A percentile compares a stretch with the other conserved stretches of the same genome.
These are phyloP conservation scores for Candida sithepensis DNA, from an alignment of 805 yeast genomes.

Conservation along the genomic window DNA sequence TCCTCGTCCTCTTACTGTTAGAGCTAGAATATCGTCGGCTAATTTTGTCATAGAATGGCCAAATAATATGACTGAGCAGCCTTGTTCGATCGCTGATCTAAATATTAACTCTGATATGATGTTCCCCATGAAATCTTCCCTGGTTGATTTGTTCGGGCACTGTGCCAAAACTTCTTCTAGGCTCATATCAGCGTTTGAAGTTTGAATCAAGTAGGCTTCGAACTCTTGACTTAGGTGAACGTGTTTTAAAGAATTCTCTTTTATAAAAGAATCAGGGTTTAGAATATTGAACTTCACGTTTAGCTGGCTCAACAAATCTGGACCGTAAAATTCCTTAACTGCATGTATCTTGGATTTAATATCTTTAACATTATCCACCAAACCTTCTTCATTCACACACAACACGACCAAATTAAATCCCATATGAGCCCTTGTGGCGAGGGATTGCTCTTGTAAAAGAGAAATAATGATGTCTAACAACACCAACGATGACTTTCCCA, in stretches of 20 bases:
- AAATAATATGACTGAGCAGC: slow-evolving; percentile 57
- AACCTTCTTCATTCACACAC: slow-evolving; percentile 39
- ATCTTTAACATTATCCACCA: slow-evolving; percentile 12
- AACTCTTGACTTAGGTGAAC: slow-evolving; percentile 34
- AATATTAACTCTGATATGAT: slow-evolving; percentile 46
- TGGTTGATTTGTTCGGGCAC: slow-evolving; percentile 54
- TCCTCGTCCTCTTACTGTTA: slow-evolving; percentile 87
- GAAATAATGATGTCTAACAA: slow-evolving; percentile 63
- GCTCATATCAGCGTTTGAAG: slow-evolving; percentile 2
- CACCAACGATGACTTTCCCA: slow-evolving; percentile 65
- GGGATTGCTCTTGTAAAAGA: slow-evolving; percentile 57
- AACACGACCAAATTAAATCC: slow-evolving; percentile 64
- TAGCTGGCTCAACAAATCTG: slow-evolving; percentile 19
- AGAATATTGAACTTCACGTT: slow-evolving; percentile 39
- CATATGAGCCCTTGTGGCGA: slow-evolving; percentile 53
- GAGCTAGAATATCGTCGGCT: slow-evolving; percentile 74
- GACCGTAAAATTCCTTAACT: slow-evolving; percentile 14
- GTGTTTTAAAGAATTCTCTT: slow-evolving; percentile 27
- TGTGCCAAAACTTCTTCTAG: slow-evolving; percentile 35
- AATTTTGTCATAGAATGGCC: slow-evolving; percentile 81
- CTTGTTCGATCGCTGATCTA: slow-evolving; percentile 40
- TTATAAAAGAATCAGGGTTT: slow-evolving; percentile 38
- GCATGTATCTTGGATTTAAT: background rate
- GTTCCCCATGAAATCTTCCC: slow-evolving; percentile 55
- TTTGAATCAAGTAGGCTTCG: slow-evolving; percentile 8